A percentile compares a stretch with the other conserved stretches of the same genome.
These are phyloP conservation scores for Suillus cothurnatus DNA, from an alignment of 768 basidiomycete genomes.

Conservation along the genomic window DNA sequence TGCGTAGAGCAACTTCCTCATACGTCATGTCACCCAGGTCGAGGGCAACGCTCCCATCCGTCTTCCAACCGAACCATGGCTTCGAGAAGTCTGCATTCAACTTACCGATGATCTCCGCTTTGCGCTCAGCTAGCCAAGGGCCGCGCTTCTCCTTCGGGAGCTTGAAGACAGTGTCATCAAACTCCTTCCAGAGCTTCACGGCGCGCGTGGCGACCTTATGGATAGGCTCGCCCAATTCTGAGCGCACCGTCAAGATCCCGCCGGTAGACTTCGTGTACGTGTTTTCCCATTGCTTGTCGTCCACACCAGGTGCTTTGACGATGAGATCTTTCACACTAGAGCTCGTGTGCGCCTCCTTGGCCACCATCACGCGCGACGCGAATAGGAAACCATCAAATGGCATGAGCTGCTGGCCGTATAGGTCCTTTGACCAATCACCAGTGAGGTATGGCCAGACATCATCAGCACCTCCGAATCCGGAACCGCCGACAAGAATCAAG, in stretches of 20 bases:
- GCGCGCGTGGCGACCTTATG: constrained; percentile 98
- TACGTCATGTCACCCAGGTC: constrained; percentile 98
- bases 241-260: constrained; percentile 94
- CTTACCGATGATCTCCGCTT: constrained; percentile 86
- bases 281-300: constrained; percentile 89
- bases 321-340: constrained; percentile 96
- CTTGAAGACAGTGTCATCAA: constrained; percentile 95
- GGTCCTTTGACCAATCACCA: constrained; percentile 89
- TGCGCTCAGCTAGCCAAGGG: constrained; percentile 84
- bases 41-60: constrained; percentile 79
- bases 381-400: constrained; percentile 98
- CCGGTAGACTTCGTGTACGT: constrained; percentile 95
- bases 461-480: constrained; percentile 93
- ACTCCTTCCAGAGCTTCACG: constrained; percentile 98
- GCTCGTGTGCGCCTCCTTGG: constrained; percentile 96
- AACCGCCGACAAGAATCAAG: constrained; percentile 89
- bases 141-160: constrained; percentile 94
- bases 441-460: constrained; percentile 97
- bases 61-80: constrained; percentile 98
- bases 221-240: constrained; percentile 97
- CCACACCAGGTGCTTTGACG: constrained; percentile 90
- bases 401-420: constrained; percentile 90
- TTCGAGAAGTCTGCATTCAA: constrained; percentile 96
- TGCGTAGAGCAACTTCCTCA: constrained; percentile 89
- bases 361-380: constrained; percentile 97